Evolutionary conservation across 768 basidiomycete species (phyloP).

Genomic region (Tylopilus sp.): DNA sequence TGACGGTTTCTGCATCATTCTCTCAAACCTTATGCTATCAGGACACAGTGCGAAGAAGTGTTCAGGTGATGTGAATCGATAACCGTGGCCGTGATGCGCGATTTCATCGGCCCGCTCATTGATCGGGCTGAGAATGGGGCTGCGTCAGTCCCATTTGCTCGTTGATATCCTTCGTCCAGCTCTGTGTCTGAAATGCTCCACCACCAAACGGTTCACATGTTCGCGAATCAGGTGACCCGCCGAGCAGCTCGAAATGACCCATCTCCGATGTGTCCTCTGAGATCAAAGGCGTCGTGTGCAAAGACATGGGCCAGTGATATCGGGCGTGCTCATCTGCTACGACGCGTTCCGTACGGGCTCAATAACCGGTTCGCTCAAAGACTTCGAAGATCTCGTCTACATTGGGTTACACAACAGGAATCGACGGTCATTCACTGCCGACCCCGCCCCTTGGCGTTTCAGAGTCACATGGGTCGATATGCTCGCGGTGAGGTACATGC

Average conservation of each 20-base stretch:
- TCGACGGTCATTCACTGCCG: not conserved
- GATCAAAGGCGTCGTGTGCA: not conserved
- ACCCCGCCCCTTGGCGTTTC: conserved; percentile 5
- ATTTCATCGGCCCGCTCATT: not conserved
- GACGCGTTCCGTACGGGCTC: too few relatives aligned
- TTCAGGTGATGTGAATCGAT: not conserved
- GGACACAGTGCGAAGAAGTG: not conserved
- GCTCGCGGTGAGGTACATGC: not conserved
- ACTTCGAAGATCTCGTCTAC: not conserved
- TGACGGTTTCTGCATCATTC: not conserved
- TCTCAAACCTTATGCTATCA: not conserved
- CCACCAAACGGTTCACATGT: not conserved
- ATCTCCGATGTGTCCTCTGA: not conserved
- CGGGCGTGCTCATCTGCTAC: not conserved
- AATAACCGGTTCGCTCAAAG: not conserved
- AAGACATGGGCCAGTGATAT: not conserved
- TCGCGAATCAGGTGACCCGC: not conserved
- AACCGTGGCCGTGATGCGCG: not conserved
- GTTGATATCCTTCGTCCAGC: not conserved
- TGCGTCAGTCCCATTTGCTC: not conserved
- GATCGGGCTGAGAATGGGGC: not conserved
- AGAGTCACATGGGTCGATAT: not conserved
- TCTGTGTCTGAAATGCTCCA: not conserved
- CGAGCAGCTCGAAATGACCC: not conserved
- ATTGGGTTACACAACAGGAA: not conserved